These are phyloP conservation scores for Scenedesmus sp. DNA, from an alignment of 163 green algal species.

Conservation along the genomic window DNA sequence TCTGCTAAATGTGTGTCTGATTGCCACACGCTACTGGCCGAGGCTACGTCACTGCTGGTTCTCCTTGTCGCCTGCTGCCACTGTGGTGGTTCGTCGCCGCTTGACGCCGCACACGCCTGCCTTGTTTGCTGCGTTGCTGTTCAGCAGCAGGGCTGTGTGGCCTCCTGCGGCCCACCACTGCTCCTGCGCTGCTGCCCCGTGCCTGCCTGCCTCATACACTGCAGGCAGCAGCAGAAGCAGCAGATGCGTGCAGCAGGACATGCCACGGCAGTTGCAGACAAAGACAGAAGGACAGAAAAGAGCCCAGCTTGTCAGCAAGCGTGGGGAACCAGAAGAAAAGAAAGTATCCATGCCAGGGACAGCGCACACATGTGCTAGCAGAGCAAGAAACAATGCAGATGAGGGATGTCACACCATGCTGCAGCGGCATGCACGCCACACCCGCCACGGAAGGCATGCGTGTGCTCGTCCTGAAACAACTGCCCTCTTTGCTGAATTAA, in stretches of 20 bases:
- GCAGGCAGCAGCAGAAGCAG: conserved; percentile 19
- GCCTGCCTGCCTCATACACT: conserved; percentile 52
- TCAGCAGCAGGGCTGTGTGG: conserved; percentile 40
- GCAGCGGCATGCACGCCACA: background rate
- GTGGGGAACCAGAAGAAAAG: background rate
- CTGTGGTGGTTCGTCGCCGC: conserved; percentile 34
- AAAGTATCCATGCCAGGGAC: background rate
- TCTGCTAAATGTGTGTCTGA: no score
- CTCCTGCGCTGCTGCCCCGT: conserved; percentile 44
- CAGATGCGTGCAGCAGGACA: background rate
- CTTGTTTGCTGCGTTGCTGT: conserved; percentile 5
- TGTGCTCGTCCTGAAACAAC: background rate
- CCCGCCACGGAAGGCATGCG: no score
- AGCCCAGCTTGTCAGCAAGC: background rate
- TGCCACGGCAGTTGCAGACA: no score
- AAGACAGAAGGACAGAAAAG: background rate
- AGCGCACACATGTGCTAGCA: background rate
- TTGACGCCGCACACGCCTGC: conserved; percentile 31
- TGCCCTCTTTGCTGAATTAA: background rate
- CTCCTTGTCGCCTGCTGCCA: conserved; percentile 51
- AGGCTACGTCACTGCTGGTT: conserved; percentile 4
- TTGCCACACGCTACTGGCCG: background rate
- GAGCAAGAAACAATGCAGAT: background rate
- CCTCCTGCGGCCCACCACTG: conserved; percentile 56
- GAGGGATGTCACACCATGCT: background rate